Percentiles rank a stretch among this genome's conserved stretches.
These are phyloP conservation scores for Nakaseomyces kungkrabaensis DNA, from an alignment of 1,139 yeast genomes.

Conservation along the genomic window DNA sequence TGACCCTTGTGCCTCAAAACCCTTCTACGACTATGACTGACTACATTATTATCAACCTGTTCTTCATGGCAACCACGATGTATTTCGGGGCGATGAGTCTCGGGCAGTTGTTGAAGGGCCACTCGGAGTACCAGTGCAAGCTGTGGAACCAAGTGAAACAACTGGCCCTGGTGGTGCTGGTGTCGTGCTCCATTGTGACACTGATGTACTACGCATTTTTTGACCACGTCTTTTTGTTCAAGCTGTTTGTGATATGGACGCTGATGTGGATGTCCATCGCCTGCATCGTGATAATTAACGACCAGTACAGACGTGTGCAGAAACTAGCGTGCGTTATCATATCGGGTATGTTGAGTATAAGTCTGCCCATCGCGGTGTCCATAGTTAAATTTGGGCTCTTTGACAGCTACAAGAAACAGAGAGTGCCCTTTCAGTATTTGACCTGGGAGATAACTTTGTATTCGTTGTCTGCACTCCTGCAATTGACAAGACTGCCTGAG, in stretches of 20 bases:
- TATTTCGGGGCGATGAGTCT: conserved; percentile 43
- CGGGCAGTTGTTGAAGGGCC: conserved; percentile 9
- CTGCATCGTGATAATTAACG: conserved; percentile 31
- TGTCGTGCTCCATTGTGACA: conserved; percentile 10
- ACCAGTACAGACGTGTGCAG: conserved; percentile 1
- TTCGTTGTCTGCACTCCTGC: not conserved
- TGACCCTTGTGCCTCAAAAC: conserved; percentile 10
- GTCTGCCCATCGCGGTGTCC: not conserved
- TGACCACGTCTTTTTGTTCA: conserved; percentile 39
- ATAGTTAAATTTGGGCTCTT: not conserved
- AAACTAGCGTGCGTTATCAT: not conserved
- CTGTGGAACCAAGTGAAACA: conserved; percentile 10
- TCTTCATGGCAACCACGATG: conserved; percentile 3
- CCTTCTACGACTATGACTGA: conserved; percentile 17
- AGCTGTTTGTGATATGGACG: conserved; percentile 29
- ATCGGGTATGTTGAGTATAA: not conserved
- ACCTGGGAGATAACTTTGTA: not conserved
- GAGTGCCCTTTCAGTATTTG: not conserved
- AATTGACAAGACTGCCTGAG: not conserved
- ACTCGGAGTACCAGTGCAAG: conserved; percentile 7
- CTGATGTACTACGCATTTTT: conserved; percentile 52
- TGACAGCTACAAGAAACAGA: not conserved
- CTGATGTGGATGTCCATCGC: not conserved
- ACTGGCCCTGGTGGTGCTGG: conserved; percentile 5
- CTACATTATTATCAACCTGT: conserved; percentile 13